A percentile compares a stretch with the other conserved stretches of the same genome.
Evolutionary conservation across 2,329 filamentous ascomycete genomes (phyloP).

Genomic region (Botryosphaeria dothidea): DNA sequence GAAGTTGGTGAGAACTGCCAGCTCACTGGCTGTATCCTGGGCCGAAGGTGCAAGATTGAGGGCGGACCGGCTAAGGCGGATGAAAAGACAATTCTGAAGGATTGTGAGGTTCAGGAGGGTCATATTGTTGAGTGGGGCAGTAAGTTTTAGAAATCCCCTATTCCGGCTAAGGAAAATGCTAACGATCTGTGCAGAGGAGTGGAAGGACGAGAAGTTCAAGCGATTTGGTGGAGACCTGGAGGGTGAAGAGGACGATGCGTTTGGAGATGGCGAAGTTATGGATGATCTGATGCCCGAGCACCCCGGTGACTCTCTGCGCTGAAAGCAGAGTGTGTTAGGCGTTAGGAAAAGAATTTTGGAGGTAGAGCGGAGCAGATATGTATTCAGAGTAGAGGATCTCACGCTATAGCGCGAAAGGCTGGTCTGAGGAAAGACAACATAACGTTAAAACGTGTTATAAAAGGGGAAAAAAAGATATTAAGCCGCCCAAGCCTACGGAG

Average conservation of each 20-base stretch:
- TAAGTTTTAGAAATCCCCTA: slow-evolving; percentile 26
- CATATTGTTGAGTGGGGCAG: slow-evolving; percentile 81
- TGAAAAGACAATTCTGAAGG: slow-evolving; percentile 63
- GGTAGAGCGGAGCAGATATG: too few relatives aligned
- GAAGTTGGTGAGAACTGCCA: slow-evolving; percentile 82
- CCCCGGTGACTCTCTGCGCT: slow-evolving; percentile 1
- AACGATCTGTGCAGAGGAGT: slow-evolving; percentile 43
- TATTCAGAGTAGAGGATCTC: too few relatives aligned
- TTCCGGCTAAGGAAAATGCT: not conserved
- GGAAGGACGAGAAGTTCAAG: slow-evolving; percentile 65
- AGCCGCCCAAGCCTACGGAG: too few relatives aligned
- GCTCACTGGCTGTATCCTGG: slow-evolving; percentile 84
- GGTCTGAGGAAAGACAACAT: too few relatives aligned
- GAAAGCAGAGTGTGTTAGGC: not conserved
- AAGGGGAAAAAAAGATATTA: too few relatives aligned
- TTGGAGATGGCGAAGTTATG: slow-evolving; percentile 9
- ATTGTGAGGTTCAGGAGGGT: slow-evolving; percentile 87
- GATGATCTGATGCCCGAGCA: not conserved
- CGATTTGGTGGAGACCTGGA: slow-evolving; percentile 45
- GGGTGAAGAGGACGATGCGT: slow-evolving; percentile 31
- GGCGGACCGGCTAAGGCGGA: slow-evolving; percentile 60
- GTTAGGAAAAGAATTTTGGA: not conserved
- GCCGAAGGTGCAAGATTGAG: slow-evolving; percentile 79
- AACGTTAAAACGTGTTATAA: too few relatives aligned
- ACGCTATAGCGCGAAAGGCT: too few relatives aligned